These are phyloP conservation scores for Ophiosphaerella korrae DNA, from an alignment of 2,329 filamentous ascomycete species.

Conservation along the genomic window DNA sequence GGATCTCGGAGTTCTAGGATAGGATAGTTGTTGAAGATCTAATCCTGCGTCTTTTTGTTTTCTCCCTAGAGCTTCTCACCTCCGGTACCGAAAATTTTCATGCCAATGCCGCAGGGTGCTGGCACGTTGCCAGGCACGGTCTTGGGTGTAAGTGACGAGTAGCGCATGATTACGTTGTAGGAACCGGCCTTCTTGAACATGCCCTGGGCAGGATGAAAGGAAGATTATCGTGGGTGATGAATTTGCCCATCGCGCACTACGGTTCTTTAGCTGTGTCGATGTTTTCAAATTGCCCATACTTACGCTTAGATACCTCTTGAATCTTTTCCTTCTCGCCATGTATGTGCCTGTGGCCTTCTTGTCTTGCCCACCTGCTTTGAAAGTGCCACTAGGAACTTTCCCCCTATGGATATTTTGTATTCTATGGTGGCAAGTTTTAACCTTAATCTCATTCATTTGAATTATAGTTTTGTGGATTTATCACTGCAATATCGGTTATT, in stretches of 20 bases:
- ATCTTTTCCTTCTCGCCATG: slow-evolving; percentile 52
- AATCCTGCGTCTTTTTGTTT: slow-evolving; percentile 48
- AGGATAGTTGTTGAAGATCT: no score
- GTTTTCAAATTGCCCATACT: background rate
- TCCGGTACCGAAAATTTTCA: slow-evolving; percentile 58
- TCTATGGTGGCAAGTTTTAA: slow-evolving; percentile 26
- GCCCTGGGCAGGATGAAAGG: slow-evolving; percentile 54
- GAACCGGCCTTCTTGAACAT: slow-evolving; percentile 29
- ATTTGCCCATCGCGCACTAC: slow-evolving; percentile 52
- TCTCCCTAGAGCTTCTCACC: slow-evolving; percentile 41
- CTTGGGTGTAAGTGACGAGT: slow-evolving; percentile 34
- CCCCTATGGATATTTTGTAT: slow-evolving; percentile 36
- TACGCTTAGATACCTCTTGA: slow-evolving; percentile 52
- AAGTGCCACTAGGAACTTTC: slow-evolving; percentile 29
- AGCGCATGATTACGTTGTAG: slow-evolving; percentile 36
- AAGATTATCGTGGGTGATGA: slow-evolving; percentile 51
- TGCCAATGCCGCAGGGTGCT: slow-evolving; percentile 54
- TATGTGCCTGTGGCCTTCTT: slow-evolving; percentile 42
- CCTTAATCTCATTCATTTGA: slow-evolving; percentile 19
- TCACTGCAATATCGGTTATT: background rate
- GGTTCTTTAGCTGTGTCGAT: background rate
- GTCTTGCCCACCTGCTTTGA: slow-evolving; percentile 29
- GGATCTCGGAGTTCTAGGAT: no score
- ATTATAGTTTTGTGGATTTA: background rate
- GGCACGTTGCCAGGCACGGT: slow-evolving; percentile 39